A percentile compares a stretch with the other conserved stretches of the same genome.
Evolutionary conservation across 768 basidiomycete species (phyloP).

Genomic region (Lactarius deliciosus): DNA sequence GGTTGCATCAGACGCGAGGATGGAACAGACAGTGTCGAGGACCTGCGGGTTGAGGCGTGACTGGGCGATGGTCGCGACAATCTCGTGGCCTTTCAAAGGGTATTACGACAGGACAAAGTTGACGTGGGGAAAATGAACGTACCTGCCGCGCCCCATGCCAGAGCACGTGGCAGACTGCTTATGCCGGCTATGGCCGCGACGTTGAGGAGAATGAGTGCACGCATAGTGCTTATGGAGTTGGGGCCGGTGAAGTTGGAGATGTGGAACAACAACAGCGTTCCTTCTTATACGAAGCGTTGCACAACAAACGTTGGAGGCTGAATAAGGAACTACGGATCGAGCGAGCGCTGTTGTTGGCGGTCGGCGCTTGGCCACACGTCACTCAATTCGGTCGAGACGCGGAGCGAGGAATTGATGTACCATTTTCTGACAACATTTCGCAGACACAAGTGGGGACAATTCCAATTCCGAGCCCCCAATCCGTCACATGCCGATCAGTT

Average conservation of each 20-base stretch:
- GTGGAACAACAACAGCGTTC: neutral
- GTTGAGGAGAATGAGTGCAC: neutral
- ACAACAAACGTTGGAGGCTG: neutral
- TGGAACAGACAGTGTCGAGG: slow-evolving; percentile 61
- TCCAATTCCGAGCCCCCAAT: neutral
- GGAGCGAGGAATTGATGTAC: no score
- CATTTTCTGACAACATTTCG: neutral
- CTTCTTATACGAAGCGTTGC: neutral
- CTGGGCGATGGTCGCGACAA: slow-evolving; percentile 92
- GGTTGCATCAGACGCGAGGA: slow-evolving; percentile 52
- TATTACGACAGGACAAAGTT: neutral
- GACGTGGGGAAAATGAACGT: neutral
- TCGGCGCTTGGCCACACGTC: neutral
- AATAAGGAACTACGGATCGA: neutral
- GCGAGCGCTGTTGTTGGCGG: neutral
- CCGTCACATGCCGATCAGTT: neutral
- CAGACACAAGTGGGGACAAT: no score
- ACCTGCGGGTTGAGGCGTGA: slow-evolving; percentile 81
- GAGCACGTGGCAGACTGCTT: neutral
- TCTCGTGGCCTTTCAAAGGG: slow-evolving; percentile 68
- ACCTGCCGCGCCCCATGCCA: slow-evolving; percentile 25
- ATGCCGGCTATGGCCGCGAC: slow-evolving; percentile 3
- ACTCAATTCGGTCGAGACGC: neutral
- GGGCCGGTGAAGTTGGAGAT: neutral
- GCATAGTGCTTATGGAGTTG: neutral